Conservation (phyloP, 495 filamentous ascomycete species). For the Hyaloscypha finlandica region DNA sequence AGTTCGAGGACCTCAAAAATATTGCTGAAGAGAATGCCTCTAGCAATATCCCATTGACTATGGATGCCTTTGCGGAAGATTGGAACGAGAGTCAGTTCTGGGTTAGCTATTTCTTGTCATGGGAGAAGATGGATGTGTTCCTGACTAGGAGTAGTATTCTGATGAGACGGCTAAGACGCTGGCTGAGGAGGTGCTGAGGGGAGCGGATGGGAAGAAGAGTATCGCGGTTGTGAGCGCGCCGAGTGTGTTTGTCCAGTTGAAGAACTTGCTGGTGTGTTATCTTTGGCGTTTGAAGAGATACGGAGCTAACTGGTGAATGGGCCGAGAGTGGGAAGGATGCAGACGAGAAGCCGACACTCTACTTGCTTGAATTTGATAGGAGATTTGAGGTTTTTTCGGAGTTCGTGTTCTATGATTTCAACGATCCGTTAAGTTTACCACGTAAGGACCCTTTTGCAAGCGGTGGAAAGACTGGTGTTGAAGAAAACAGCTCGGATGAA, state of each 20-base stretch:
- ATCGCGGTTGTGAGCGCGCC: constrained; percentile 75
- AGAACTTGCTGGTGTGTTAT: constrained; percentile 60
- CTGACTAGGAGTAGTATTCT: constrained; percentile 56
- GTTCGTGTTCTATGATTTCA: constrained; percentile 73
- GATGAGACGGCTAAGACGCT: constrained; percentile 64
- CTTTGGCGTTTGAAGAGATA: not conserved
- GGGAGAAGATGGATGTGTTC: not conserved
- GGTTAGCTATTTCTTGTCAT: constrained; percentile 44
- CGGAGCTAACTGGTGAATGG: constrained; percentile 9
- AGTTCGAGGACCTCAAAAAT: constrained; percentile 63
- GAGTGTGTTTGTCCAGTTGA: constrained; percentile 73
- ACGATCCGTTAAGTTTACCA: constrained; percentile 63
- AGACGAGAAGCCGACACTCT: constrained; percentile 51
- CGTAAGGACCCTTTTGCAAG: constrained; percentile 34
- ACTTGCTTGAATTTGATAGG: constrained; percentile 69
- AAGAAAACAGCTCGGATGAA: constrained; percentile 52
- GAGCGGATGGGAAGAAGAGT: constrained; percentile 48
- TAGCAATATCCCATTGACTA: constrained; percentile 47
- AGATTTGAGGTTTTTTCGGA: constrained; percentile 71
- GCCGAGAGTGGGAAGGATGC: constrained; percentile 34
- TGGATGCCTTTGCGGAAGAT: constrained; percentile 75
- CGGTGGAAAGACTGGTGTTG: not conserved
- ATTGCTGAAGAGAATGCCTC: constrained; percentile 38
- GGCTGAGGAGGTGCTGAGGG: constrained; percentile 62
- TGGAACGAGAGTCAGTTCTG: constrained; percentile 84